Base-by-base conservation (phyloP, 108 stramenopile genomes). In the Skeletonema costatum region DNA sequence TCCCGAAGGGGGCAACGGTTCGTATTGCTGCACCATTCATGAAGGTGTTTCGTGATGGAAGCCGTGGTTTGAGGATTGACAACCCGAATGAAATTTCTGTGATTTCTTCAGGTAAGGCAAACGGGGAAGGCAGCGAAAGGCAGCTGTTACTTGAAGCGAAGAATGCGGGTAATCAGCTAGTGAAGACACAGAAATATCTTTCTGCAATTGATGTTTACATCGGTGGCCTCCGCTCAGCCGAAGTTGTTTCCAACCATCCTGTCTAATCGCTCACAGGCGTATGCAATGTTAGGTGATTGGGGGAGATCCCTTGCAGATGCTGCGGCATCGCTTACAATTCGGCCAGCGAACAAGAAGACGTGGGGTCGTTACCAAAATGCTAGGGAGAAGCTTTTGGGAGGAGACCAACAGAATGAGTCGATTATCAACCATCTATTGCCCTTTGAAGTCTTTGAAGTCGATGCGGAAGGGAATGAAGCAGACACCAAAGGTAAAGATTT, bases 1-100 rank as follows among this genome's bases (percentile, higher is more conserved):
- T 68, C 8, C 74, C 67, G 29, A 75, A 75, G 31, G 74, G 74
- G 48, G n/a, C 21, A 8, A 75, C 74, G 14, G 25, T 75, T 16
- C 67, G 74, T 30, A 75, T 75, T 30, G 67, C 66, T 30, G 77
- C 31, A 16, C 71, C 77, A 13, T 78, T 65, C 14, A 32, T 59
- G 32, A 78, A 78, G 51, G 53, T 78, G 31, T 66, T 72, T 44
- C 53, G 58, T 8, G 77, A 78, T n/a, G 77, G 77, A 39, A 73
- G 71, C 66, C 62, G 71, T 12, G 77, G 77, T 51, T 44, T 78
- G 19, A 56, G 77, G 21, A 51, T 78, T 13, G 77, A 78, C 64
- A 42, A 78, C 30, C 77, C 77, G 6, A 73, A 36, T 39, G 77
- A 78, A n/a, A 78, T 78, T 3, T 39, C 21, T n/a, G 63, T 78